Evolutionary conservation across 1,284 basidiomycete genomes (phyloP).

Genomic region (Inonotus obliquus): DNA sequence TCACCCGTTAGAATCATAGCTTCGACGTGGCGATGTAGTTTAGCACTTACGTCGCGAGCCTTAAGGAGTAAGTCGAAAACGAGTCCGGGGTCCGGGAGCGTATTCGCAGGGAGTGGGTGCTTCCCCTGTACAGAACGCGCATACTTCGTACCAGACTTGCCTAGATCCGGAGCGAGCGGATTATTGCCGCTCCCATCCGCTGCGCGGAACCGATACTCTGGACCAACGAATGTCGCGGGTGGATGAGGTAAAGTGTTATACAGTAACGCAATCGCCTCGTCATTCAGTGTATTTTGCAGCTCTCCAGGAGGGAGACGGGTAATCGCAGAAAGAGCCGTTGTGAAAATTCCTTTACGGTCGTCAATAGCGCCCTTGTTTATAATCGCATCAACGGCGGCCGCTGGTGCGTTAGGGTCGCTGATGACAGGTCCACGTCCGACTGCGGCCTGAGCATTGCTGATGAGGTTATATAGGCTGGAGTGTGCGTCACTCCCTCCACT

Average conservation of each 20-base stretch:
- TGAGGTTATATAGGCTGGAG: conserved; percentile 16
- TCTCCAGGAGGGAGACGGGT: conserved; percentile 27
- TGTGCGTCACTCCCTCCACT: conserved; percentile 14
- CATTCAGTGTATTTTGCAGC: conserved; percentile 22
- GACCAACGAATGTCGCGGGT: conserved; percentile 38
- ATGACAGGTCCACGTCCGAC: conserved; percentile 13
- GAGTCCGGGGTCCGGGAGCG: conserved; percentile 43
- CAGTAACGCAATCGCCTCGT: conserved; percentile 28
- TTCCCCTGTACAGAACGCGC: conserved; percentile 40
- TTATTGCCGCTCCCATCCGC: conserved; percentile 44
- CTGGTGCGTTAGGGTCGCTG: conserved; percentile 13
- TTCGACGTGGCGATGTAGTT: background rate
- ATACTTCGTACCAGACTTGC: conserved; percentile 41
- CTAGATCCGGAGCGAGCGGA: conserved; percentile 35
- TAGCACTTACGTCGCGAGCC: conserved; percentile 28
- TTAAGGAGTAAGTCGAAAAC: conserved; percentile 47
- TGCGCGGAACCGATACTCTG: conserved; percentile 29
- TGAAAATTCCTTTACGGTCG: conserved; percentile 34
- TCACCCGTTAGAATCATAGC: background rate
- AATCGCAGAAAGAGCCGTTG: conserved; percentile 28
- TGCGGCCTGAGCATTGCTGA: conserved; percentile 9
- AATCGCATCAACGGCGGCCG: conserved; percentile 24
- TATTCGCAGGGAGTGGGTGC: conserved; percentile 27
- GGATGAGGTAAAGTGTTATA: conserved; percentile 50
- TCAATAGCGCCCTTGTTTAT: conserved; percentile 32